Conservation (phyloP, 179 eudicot species). For the Nepenthes alata region DNA sequence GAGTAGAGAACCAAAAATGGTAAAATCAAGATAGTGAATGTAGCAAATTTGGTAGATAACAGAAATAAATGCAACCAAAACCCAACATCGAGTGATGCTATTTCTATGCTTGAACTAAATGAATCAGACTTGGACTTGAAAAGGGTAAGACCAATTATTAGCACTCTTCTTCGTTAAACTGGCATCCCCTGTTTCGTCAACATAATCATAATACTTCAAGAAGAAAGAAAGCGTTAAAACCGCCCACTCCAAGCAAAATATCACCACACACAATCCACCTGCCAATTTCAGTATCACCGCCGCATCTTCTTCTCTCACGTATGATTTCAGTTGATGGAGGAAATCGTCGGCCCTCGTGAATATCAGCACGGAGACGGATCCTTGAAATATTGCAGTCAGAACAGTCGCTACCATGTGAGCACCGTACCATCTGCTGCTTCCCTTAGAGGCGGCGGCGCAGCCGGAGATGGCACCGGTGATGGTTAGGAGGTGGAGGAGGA, state of each 20-base stretch:
- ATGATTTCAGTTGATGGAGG: slow-evolving; percentile 36
- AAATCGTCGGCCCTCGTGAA: slow-evolving; percentile 45
- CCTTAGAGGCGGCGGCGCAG: slow-evolving; percentile 32
- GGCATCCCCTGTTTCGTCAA: slow-evolving; percentile 13
- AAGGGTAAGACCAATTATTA: too few relatives aligned
- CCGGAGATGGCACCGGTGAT: slow-evolving; percentile 46
- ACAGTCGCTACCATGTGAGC: slow-evolving; percentile 54
- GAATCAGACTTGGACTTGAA: too few relatives aligned
- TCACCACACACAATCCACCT: slow-evolving; percentile 52
- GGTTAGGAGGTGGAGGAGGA: slow-evolving; percentile 48
- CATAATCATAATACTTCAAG: slow-evolving; percentile 44
- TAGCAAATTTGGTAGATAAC: too few relatives aligned
- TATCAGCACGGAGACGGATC: slow-evolving; percentile 56
- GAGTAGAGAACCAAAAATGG: too few relatives aligned
- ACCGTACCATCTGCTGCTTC: slow-evolving; percentile 29
- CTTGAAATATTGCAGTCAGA: slow-evolving; percentile 66
- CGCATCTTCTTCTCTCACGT: slow-evolving; percentile 57
- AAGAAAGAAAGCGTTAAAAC: slow-evolving; percentile 52
- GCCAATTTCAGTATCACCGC: slow-evolving; percentile 13
- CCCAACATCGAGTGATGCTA: too few relatives aligned
- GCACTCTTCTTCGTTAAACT: background rate
- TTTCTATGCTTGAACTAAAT: too few relatives aligned
- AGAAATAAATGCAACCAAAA: too few relatives aligned
- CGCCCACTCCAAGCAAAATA: slow-evolving; percentile 68
- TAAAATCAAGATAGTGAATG: too few relatives aligned